Conservation (phyloP, 805 yeast genomes). For the Ogataea parapolymorpha region DNA sequence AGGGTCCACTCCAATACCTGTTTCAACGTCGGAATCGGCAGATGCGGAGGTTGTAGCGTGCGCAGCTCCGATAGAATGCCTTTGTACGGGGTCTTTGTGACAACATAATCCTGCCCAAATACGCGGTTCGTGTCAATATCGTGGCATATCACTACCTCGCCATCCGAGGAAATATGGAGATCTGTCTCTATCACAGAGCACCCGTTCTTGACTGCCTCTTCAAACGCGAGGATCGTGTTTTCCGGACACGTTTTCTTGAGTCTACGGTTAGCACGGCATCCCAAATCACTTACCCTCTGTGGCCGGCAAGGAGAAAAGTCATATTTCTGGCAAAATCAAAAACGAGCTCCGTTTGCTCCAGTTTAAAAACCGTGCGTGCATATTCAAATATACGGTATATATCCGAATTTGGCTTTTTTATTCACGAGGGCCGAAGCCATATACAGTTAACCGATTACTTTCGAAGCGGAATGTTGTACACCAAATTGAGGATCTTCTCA, state of each 20-base stretch:
- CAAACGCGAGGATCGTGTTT: slow-evolving; percentile 35
- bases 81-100: slow-evolving; percentile 27
- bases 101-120: slow-evolving; percentile 29
- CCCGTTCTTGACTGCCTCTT: slow-evolving; percentile 34
- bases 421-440: neutral
- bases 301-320: slow-evolving; percentile 23
- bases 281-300: slow-evolving; percentile 28
- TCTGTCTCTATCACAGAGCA: slow-evolving; percentile 37
- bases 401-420: neutral
- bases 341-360: neutral
- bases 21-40: slow-evolving; percentile 31
- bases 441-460: neutral
- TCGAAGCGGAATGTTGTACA: slow-evolving; percentile 19
- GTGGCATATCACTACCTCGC: slow-evolving; percentile 33
- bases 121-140: slow-evolving; percentile 33
- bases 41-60: slow-evolving; percentile 33
- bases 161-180: slow-evolving; percentile 35
- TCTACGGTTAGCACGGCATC: slow-evolving; percentile 12
- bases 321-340: neutral
- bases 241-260: slow-evolving; percentile 32
- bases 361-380: neutral
- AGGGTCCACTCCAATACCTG: slow-evolving; percentile 34
- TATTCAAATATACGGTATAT: neutral
- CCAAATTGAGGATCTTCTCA: slow-evolving; percentile 15
- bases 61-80: slow-evolving; percentile 28